Percentiles rank a stretch among this genome's conserved stretches.
Evolutionary conservation across 2,329 filamentous ascomycete species (phyloP).

Genomic region (Lizonia empirigonia): DNA sequence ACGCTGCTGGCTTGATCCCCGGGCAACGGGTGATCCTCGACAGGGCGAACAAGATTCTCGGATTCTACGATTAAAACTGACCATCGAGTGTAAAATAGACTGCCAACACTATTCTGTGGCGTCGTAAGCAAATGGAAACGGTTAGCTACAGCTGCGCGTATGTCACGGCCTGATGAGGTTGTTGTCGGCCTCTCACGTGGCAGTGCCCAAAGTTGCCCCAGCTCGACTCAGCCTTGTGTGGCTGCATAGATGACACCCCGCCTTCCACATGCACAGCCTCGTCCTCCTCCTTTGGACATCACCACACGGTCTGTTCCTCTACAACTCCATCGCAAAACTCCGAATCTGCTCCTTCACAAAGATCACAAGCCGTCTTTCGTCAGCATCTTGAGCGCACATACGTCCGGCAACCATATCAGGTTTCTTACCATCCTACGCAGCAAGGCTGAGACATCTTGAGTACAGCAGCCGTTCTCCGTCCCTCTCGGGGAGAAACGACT

Average conservation of each 20-base stretch:
- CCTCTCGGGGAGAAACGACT: background rate
- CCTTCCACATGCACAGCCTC: background rate
- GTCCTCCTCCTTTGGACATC: background rate
- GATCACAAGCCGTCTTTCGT: background rate
- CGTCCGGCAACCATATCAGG: no score
- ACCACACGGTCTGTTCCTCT: background rate
- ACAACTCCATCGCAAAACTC: background rate
- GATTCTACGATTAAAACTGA: slow-evolving; percentile 50
- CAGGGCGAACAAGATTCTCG: slow-evolving; percentile 60
- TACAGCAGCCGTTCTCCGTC: background rate
- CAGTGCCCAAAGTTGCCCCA: background rate
- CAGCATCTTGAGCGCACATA: no score
- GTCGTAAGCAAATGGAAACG: no score
- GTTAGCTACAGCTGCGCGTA: background rate
- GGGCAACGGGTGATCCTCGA: slow-evolving; percentile 60
- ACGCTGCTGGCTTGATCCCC: slow-evolving; percentile 53
- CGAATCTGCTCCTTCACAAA: background rate
- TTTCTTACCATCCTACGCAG: no score
- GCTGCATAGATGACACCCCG: background rate
- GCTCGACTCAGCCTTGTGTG: background rate
- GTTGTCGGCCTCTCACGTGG: background rate
- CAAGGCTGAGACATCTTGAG: no score
- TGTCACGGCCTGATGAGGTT: background rate
- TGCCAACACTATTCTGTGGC: background rate
- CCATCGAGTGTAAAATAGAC: background rate